These are phyloP conservation scores for Croton laevigatus DNA, from an alignment of 441 rosid species.

Conservation along the genomic window DNA sequence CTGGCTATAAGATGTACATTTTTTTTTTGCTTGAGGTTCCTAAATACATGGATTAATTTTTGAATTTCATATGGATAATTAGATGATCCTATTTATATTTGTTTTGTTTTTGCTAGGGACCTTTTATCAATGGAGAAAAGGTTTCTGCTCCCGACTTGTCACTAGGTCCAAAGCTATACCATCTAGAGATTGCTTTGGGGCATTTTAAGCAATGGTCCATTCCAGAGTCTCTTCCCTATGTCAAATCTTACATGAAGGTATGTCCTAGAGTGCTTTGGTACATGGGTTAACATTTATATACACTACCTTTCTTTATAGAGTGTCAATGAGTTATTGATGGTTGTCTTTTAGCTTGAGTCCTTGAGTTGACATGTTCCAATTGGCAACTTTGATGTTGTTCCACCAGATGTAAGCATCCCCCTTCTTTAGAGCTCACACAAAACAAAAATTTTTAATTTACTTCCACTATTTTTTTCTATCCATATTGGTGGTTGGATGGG, in stretches of 20 bases:
- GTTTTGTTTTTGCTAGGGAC: conserved; percentile 44
- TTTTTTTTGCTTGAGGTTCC: conserved; percentile 1
- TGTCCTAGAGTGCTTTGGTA: background rate
- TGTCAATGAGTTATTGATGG: conserved; percentile 4
- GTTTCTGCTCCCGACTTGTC: conserved; percentile 70
- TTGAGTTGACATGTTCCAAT: background rate
- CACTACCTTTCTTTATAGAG: conserved; percentile 5
- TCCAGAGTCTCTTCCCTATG: conserved; percentile 54
- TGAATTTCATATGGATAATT: background rate
- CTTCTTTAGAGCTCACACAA: no score
- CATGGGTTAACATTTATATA: background rate
- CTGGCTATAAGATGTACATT: background rate
- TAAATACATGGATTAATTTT: background rate
- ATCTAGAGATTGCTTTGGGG: conserved; percentile 66
- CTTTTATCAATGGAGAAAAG: conserved; percentile 74
- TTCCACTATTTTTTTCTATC: no score
- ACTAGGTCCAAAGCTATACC: conserved; percentile 86
- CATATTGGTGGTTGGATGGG: background rate
- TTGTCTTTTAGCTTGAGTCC: background rate
- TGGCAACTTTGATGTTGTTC: background rate
- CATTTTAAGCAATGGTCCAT: conserved; percentile 80
- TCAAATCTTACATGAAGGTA: conserved; percentile 65
- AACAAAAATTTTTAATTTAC: no score
- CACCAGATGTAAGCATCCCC: background rate
- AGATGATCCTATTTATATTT: background rate